Evolutionary conservation across 768 basidiomycete species (phyloP).

Genomic region (Saitozyma sp.): DNA sequence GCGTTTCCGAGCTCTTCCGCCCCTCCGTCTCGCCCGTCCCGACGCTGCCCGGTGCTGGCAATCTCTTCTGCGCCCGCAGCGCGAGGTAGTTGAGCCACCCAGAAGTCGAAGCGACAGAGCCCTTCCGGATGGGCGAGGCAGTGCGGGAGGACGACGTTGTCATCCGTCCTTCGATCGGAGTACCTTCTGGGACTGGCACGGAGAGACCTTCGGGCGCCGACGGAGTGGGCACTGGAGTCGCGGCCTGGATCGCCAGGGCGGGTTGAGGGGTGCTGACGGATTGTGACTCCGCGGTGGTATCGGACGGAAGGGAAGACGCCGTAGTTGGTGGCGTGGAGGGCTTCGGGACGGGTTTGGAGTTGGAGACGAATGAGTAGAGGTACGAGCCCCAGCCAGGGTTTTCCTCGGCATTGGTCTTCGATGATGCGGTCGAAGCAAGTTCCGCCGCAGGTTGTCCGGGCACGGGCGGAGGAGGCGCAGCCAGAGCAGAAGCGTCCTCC

Average conservation of each 20-base stretch:
- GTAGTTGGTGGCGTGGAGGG: slow-evolving; percentile 1
- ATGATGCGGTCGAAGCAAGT: too few relatives aligned
- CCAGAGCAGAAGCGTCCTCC: too few relatives aligned
- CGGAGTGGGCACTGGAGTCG: too few relatives aligned
- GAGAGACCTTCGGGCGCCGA: too few relatives aligned
- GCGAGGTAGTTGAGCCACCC: slow-evolving; percentile 48
- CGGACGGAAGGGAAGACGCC: neutral
- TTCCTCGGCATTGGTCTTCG: neutral
- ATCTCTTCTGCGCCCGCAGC: slow-evolving; percentile 35
- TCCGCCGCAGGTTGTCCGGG: too few relatives aligned
- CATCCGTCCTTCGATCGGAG: neutral
- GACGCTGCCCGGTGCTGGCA: slow-evolving; percentile 11
- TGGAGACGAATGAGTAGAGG: slow-evolving; percentile 35
- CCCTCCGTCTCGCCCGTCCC: neutral
- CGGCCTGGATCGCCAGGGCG: too few relatives aligned
- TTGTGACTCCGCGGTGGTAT: too few relatives aligned
- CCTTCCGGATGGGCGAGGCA: slow-evolving; percentile 3
- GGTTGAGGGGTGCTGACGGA: too few relatives aligned
- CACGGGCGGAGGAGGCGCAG: too few relatives aligned
- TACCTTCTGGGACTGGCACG: too few relatives aligned
- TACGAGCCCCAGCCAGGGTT: slow-evolving; percentile 24
- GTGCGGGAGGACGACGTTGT: neutral
- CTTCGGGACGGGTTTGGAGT: neutral
- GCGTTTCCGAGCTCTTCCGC: slow-evolving; percentile 2
- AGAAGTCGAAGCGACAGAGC: slow-evolving; percentile 14